Conservation (phyloP, 1,139 yeast genomes). For the Barnettozyma hawaiiensis region DNA sequence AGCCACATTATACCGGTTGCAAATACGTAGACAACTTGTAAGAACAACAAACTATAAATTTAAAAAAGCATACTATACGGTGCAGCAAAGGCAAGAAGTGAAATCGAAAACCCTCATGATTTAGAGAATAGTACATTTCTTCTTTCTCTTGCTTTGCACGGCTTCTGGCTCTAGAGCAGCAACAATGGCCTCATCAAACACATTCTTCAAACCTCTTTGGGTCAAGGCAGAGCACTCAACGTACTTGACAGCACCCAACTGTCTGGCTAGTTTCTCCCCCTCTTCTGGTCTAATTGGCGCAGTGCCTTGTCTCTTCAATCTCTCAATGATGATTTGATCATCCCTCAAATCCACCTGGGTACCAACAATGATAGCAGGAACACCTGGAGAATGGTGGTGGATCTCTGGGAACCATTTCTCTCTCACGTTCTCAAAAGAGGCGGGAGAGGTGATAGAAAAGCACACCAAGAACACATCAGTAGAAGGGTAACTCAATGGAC, state of each 20-base stretch:
- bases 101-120: slow-evolving; percentile 1
- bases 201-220: slow-evolving; percentile 92
- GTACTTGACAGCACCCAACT: slow-evolving; percentile 89
- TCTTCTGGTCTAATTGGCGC: slow-evolving; percentile 80
- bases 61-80: not conserved
- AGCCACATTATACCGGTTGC: not conserved
- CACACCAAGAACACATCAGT: slow-evolving; percentile 95
- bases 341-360: slow-evolving; percentile 93
- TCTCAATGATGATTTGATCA: slow-evolving; percentile 84
- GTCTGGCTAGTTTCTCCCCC: slow-evolving; percentile 92
- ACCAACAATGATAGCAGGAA: slow-evolving; percentile 93
- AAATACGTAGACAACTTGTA: not conserved
- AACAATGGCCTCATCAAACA: slow-evolving; percentile 94
- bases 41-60: not conserved
- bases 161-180: slow-evolving; percentile 93
- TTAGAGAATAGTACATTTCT: slow-evolving; percentile 76
- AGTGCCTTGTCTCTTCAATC: slow-evolving; percentile 85
- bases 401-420: slow-evolving; percentile 99
- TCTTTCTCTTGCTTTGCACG: slow-evolving; percentile 53
- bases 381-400: slow-evolving; percentile 96
- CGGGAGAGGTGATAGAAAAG: slow-evolving; percentile 92
- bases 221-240: slow-evolving; percentile 98
- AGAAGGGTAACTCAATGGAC: slow-evolving; percentile 94
- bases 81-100: not conserved
- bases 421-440: slow-evolving; percentile 95